phyloP scores from a whole-genome alignment of 1,284 basidiomycete genomes.

The Puccinia horiana region DNA sequence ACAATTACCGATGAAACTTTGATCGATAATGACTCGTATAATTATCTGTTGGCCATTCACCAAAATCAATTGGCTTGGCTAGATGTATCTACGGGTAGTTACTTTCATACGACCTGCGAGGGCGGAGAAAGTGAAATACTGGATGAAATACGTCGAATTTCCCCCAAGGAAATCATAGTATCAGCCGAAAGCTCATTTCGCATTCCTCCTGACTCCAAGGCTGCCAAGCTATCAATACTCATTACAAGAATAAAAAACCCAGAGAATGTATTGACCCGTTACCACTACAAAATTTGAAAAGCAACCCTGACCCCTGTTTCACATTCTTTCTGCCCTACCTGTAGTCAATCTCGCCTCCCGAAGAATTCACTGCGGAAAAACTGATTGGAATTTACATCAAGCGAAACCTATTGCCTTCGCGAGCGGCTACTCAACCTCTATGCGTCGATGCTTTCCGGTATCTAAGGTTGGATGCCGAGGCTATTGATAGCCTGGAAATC shows the following conservation, averaged over 20 bases:
- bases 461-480: constrained; percentile 29
- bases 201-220: constrained; percentile 23
- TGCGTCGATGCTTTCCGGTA: constrained; percentile 1
- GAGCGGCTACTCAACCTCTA: constrained; percentile 1
- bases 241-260: constrained; percentile 15
- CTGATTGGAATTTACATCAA: constrained; percentile 33
- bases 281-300: neutral
- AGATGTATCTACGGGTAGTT: constrained; percentile 91
- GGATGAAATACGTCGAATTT: constrained; percentile 80
- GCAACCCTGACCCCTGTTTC: neutral
- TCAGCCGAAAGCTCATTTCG: constrained; percentile 18
- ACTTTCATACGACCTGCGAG: constrained; percentile 71
- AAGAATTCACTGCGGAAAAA: constrained; percentile 24
- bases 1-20: constrained; percentile 88
- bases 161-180: constrained; percentile 79
- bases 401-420: constrained; percentile 26
- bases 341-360: constrained; percentile 12
- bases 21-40: constrained; percentile 61
- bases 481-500: constrained; percentile 37
- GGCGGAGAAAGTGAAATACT: constrained; percentile 64
- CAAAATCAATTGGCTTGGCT: constrained; percentile 77
- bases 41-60: constrained; percentile 53
- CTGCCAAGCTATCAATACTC: constrained; percentile 28
- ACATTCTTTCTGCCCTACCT: neutral
- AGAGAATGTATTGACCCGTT: neutral